phyloP scores from a whole-genome alignment of 2,329 filamentous ascomycete genomes.

The Penicillium frequentans region DNA sequence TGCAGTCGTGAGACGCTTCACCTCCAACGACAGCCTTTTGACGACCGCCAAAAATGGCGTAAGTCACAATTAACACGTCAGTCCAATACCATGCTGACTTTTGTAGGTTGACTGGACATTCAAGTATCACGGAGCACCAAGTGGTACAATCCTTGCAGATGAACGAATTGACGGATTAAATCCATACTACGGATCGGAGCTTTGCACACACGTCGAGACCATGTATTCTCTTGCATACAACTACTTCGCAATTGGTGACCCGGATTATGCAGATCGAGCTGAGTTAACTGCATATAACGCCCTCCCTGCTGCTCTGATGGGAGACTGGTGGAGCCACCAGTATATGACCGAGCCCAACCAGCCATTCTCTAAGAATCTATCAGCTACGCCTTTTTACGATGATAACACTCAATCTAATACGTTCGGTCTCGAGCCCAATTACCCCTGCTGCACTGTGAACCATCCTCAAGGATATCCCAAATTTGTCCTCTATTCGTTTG shows the following conservation, averaged over 20 bases:
- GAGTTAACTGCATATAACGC: conserved; percentile 58
- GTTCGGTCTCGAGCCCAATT: conserved; percentile 55
- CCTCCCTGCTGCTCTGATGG: conserved; percentile 52
- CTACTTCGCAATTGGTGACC: conserved; percentile 51
- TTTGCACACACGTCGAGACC: conserved; percentile 54
- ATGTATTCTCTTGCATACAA: conserved; percentile 54
- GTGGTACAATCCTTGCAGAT: conserved; percentile 53
- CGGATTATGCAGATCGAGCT: conserved; percentile 51
- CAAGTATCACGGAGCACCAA: conserved; percentile 49
- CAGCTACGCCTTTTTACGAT: conserved; percentile 50
- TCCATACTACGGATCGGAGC: conserved; percentile 48
- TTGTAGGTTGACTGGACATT: conserved; percentile 46
- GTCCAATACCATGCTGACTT: background rate
- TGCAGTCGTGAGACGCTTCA: conserved; percentile 49
- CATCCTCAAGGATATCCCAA: conserved; percentile 60
- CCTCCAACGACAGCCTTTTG: conserved; percentile 44
- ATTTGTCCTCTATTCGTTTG: conserved; percentile 52
- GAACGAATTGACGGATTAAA: conserved; percentile 49
- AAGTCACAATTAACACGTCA: background rate
- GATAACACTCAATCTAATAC: conserved; percentile 47
- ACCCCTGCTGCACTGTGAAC: conserved; percentile 59
- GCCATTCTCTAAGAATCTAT: conserved; percentile 48
- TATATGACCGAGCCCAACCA: conserved; percentile 58
- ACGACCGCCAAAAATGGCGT: conserved; percentile 42
- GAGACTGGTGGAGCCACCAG: conserved; percentile 58